phyloP scores from a whole-genome alignment of 176 grass and related monocot species.

The Lolium perenne region DNA sequence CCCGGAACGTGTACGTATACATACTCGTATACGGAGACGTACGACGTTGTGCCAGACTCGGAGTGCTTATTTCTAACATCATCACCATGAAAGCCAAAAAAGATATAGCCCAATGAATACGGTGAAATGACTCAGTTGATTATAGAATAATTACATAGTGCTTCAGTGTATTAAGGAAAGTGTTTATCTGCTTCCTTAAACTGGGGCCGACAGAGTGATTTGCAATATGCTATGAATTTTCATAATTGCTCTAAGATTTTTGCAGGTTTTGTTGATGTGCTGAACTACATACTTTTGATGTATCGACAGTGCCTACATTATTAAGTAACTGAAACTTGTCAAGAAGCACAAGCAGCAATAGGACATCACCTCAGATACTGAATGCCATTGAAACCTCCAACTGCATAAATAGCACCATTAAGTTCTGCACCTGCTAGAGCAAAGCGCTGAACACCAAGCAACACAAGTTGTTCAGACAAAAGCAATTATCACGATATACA shows the following conservation, averaged over 20 bases:
- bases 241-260: background rate
- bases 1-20: too few species aligned
- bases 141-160: slow-evolving; percentile 8
- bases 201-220: background rate
- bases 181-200: background rate
- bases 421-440: slow-evolving; percentile 65
- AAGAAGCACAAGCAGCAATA: slow-evolving; percentile 37
- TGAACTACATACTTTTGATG: background rate
- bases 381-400: slow-evolving; percentile 76
- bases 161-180: background rate
- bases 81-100: background rate
- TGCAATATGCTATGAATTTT: background rate
- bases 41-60: too few species aligned
- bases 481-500: background rate
- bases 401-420: slow-evolving; percentile 72
- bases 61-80: too few species aligned
- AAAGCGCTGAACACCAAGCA: slow-evolving; percentile 66
- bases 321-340: slow-evolving; percentile 28
- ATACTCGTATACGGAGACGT: too few species aligned
- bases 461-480: slow-evolving; percentile 25
- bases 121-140: slow-evolving; percentile 7
- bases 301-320: background rate
- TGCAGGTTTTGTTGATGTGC: slow-evolving; percentile 1
- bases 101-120: slow-evolving; percentile 3
- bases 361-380: slow-evolving; percentile 64